A percentile compares a stretch with the other conserved stretches of the same genome.
phyloP scores from a whole-genome alignment of 306 rosid genomes.

The Macrotyloma uniflorum region DNA sequence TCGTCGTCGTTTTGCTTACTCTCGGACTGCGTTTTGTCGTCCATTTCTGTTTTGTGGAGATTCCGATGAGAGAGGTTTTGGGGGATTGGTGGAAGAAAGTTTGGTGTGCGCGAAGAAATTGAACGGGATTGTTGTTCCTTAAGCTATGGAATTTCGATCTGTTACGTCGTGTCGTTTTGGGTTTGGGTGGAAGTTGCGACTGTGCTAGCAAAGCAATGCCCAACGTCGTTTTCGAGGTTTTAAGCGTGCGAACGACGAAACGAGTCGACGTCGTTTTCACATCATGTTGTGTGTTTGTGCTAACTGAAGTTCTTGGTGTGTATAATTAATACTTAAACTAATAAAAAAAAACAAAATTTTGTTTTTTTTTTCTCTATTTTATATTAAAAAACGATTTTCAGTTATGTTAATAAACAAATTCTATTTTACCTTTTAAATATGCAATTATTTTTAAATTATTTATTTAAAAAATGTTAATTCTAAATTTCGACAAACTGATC shows the following conservation, averaged over 20 bases:
- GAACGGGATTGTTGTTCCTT: neutral
- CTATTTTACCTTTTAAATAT: no score
- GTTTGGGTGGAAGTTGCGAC: neutral
- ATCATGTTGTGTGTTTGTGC: neutral
- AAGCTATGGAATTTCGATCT: constrained; percentile 15
- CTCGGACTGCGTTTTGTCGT: constrained; percentile 58
- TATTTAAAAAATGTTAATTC: no score
- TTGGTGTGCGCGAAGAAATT: neutral
- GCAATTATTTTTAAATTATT: no score
- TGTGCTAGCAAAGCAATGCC: neutral
- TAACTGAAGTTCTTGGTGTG: neutral
- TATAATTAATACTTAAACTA: no score
- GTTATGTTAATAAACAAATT: no score
- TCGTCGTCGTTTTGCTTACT: constrained; percentile 49
- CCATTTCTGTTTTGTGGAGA: constrained; percentile 42
- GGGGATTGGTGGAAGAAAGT: neutral
- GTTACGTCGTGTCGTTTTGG: neutral
- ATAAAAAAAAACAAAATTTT: no score
- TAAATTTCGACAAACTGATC: no score
- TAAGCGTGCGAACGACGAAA: neutral
- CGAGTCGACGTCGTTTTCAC: constrained; percentile 34
- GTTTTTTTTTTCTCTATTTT: no score
- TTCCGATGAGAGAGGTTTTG: neutral
- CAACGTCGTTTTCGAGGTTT: neutral
- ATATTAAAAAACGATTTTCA: no score